These are phyloP conservation scores for Punctularia strigosozonata DNA, from an alignment of 768 basidiomycete genomes.

Conservation along the genomic window DNA sequence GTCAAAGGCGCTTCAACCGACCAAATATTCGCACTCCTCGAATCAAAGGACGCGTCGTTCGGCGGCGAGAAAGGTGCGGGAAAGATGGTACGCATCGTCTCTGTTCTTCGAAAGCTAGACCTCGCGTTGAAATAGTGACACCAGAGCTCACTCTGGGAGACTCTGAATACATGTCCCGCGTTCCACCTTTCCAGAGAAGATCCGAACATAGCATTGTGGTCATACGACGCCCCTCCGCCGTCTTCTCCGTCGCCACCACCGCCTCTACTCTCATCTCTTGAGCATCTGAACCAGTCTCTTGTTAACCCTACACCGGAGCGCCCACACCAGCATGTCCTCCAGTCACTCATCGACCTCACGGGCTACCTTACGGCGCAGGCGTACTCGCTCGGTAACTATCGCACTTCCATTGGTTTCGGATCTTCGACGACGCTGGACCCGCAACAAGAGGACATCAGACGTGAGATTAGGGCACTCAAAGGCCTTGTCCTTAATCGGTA, in stretches of 20 bases:
- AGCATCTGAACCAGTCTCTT: constrained; percentile 10
- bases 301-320: constrained; percentile 12
- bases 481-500: constrained; percentile 69
- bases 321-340: constrained; percentile 48
- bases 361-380: constrained; percentile 71
- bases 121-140: too few species aligned
- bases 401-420: too few species aligned
- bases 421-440: constrained; percentile 11
- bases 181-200: constrained; percentile 24
- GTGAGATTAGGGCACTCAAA: constrained; percentile 69
- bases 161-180: constrained; percentile 37
- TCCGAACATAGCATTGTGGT: constrained; percentile 24
- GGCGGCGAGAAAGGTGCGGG: constrained; percentile 33
- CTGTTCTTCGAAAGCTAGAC: too few species aligned
- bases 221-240: constrained; percentile 20
- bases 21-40: constrained; percentile 47
- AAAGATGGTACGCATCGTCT: constrained; percentile 36
- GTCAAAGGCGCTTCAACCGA: too few species aligned
- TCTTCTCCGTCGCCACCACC: constrained; percentile 15
- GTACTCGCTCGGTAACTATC: constrained; percentile 46
- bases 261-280: constrained; percentile 18
- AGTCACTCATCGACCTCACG: constrained; percentile 60
- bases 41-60: constrained; percentile 48
- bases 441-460: constrained; percentile 57
- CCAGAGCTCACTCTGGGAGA: constrained; percentile 56